phyloP scores from a whole-genome alignment of 176 grass and related monocot genomes.

The Ampelocalamus luodianensis region DNA sequence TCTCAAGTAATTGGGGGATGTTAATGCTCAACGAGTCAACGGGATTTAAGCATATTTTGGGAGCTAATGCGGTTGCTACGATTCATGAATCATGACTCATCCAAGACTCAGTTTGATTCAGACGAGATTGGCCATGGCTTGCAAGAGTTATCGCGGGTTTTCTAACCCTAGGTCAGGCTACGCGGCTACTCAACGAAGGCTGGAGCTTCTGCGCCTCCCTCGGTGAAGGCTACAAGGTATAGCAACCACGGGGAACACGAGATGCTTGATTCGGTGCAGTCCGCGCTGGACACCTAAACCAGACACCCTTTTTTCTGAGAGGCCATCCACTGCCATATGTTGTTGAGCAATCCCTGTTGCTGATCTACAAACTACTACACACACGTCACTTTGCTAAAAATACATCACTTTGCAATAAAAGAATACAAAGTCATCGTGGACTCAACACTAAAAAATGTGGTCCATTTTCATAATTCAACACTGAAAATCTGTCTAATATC shows the following conservation, averaged over 20 bases:
- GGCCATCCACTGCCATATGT: slow-evolving; percentile 40
- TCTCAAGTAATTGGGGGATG: not conserved
- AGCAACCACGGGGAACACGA: slow-evolving; percentile 2
- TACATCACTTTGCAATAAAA: not conserved
- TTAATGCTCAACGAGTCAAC: too few relatives aligned
- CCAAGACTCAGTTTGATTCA: not conserved
- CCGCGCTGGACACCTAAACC: slow-evolving; percentile 47
- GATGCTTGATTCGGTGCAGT: slow-evolving; percentile 43
- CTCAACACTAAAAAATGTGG: slow-evolving; percentile 23
- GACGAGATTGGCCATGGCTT: not conserved
- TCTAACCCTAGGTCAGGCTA: not conserved
- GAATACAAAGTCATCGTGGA: not conserved
- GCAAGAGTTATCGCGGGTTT: not conserved
- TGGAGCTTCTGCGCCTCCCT: not conserved
- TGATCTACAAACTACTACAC: slow-evolving; percentile 24
- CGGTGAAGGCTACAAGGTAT: not conserved
- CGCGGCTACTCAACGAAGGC: not conserved
- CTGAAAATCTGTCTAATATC: not conserved
- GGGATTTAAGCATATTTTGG: not conserved
- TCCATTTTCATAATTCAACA: not conserved
- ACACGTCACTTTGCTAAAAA: not conserved
- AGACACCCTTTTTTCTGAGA: slow-evolving; percentile 38
- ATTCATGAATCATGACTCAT: not conserved
- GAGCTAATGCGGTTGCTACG: not conserved
- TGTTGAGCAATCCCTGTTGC: not conserved